Conservation (phyloP, 441 rosid species). For the California macrophylla region DNA sequence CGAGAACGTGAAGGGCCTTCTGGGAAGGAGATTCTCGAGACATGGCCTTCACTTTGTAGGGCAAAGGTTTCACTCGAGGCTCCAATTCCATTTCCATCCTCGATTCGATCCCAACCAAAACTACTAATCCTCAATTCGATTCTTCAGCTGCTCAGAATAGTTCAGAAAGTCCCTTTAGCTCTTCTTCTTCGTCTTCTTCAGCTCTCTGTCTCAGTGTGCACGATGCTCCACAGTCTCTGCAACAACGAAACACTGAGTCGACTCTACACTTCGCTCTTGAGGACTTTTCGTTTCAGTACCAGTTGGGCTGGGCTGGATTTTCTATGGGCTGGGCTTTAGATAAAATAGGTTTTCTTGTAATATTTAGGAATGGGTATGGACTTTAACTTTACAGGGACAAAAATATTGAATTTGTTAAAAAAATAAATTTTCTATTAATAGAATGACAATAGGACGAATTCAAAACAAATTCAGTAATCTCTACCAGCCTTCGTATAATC, state of each 20-base stretch:
- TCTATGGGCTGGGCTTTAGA: neutral
- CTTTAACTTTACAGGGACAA: too few relatives aligned
- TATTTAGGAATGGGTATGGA: too few relatives aligned
- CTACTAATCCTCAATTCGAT: neutral
- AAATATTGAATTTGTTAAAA: too few relatives aligned
- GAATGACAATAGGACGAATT: too few relatives aligned
- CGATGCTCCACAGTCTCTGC: too few relatives aligned
- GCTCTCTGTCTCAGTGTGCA: neutral
- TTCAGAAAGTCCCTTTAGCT: neutral
- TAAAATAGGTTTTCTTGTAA: too few relatives aligned
- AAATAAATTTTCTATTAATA: too few relatives aligned
- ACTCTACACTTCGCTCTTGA: neutral
- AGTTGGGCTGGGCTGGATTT: neutral
- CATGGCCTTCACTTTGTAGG: constrained; percentile 65
- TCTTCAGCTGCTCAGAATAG: neutral
- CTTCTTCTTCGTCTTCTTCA: neutral
- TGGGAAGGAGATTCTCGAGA: constrained; percentile 73
- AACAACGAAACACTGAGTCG: neutral
- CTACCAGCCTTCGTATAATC: too few relatives aligned
- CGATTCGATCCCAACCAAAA: neutral
- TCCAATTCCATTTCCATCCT: constrained; percentile 67
- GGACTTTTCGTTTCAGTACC: neutral
- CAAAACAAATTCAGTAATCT: too few relatives aligned
- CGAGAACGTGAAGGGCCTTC: constrained; percentile 65
- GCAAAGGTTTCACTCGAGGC: constrained; percentile 55